Conservation (phyloP, 2,329 filamentous ascomycete genomes). For the Cladorrhinum sp. region DNA sequence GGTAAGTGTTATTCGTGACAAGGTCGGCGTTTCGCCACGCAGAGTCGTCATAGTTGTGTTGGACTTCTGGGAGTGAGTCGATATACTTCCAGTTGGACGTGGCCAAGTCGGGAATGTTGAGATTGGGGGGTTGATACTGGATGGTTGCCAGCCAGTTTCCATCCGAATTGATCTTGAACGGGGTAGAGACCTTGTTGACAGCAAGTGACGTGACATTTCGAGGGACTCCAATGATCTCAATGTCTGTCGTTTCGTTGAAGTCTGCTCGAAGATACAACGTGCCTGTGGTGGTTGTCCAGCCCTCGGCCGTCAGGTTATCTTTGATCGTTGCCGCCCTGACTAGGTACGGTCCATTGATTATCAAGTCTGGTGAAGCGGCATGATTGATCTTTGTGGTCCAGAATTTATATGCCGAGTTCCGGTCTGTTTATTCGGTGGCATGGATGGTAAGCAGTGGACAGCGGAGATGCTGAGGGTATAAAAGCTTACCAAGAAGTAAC, state of each 20-base stretch:
- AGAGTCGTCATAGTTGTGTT: conserved; percentile 63
- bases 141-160: conserved; percentile 49
- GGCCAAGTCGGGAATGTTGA: conserved; percentile 57
- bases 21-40: conserved; percentile 61
- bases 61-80: conserved; percentile 68
- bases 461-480: neutral
- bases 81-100: conserved; percentile 61
- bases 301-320: conserved; percentile 36
- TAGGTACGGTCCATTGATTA: conserved; percentile 63
- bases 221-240: conserved; percentile 67
- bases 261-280: conserved; percentile 65
- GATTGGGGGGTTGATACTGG: conserved; percentile 45
- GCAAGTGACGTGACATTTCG: conserved; percentile 43
- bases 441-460: conserved; percentile 10
- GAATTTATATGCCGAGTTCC: conserved; percentile 65
- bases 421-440: conserved; percentile 40
- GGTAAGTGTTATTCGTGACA: conserved; percentile 55
- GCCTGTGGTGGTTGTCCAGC: conserved; percentile 12
- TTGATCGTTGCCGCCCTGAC: conserved; percentile 55
- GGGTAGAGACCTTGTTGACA: conserved; percentile 39
- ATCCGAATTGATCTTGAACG: conserved; percentile 37
- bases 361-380: conserved; percentile 45
- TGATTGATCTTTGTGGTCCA: conserved; percentile 56
- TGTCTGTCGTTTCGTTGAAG: conserved; percentile 63
- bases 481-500: conserved; percentile 48